Base-by-base conservation (phyloP, 768 basidiomycete species). In the Arthromyces matolae region DNA sequence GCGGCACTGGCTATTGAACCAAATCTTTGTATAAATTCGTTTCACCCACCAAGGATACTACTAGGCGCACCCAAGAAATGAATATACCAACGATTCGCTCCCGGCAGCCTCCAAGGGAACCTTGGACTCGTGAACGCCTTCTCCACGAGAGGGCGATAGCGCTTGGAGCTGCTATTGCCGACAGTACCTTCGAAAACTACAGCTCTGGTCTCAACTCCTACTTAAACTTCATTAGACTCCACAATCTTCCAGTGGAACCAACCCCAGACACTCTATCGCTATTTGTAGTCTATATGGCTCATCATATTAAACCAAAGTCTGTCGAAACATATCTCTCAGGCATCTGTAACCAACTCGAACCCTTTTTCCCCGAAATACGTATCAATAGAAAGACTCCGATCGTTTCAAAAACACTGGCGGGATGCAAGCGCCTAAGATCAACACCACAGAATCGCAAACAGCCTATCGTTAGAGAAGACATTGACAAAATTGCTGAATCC, bases 251-350 rank as follows among this genome's bases (percentile, higher is more conserved):
- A 4, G 23, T 69, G 9, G 57, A 69, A 0, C 75, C 73, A 0
- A 71, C 70, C 1, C 44, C 53, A 3, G 64, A 73, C 38, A 72
- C 71, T 0, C 55, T 77, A 3, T 61, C 60, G 8, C 64, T 67
- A 20, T 75, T 53, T 47, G 52, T 59, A 3, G 62, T 64, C 1
- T 73, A 57, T 52, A 70, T 69, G 63, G 65, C 47, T 3, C 54
- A 58, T 24, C 64, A 70, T 45, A 71, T 75, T 41, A 54, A 66
- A 28, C 70, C 72, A 0, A 32, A 48, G 12, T 70, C 70, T 0
- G 66, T 72, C 13, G 44, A 41, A 25, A 43, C 60, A 1, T 73
- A 74, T 52, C 57, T 75, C 2, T 68, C 69, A 0, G 70, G 71
- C n/a, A 69, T 72, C 14, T 63, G 47, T 61, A 60, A n/a, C n/a